These are phyloP conservation scores for Sporothrix luriei DNA, from an alignment of 2,329 filamentous ascomycete species.

Conservation along the genomic window DNA sequence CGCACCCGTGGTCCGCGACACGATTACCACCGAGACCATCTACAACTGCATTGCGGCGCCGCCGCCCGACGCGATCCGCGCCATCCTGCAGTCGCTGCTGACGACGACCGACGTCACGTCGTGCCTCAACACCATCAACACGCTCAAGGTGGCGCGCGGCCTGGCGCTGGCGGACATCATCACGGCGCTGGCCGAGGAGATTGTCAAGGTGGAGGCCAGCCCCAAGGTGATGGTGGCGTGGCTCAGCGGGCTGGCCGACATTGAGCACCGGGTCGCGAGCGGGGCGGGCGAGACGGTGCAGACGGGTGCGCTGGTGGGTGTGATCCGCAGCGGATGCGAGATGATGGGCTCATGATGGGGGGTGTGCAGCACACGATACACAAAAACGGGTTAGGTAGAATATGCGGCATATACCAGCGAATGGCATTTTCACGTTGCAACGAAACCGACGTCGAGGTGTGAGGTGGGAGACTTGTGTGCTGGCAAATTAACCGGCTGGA, in stretches of 20 bases:
- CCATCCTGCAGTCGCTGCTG: conserved; percentile 82
- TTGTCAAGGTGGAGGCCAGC: conserved; percentile 80
- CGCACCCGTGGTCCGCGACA: conserved; percentile 71
- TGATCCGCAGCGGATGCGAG: conserved; percentile 83
- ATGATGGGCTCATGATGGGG: conserved; percentile 49
- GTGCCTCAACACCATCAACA: conserved; percentile 84
- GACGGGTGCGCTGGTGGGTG: conserved; percentile 88
- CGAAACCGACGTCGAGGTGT: background rate
- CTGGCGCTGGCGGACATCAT: conserved; percentile 93
- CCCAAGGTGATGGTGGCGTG: conserved; percentile 86
- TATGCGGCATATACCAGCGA: conserved; percentile 20
- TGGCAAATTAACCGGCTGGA: background rate
- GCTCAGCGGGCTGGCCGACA: conserved; percentile 87
- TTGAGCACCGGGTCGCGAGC: conserved; percentile 87
- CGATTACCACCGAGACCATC: conserved; percentile 85
- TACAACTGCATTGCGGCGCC: conserved; percentile 97
- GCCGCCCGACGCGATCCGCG: conserved; percentile 81
- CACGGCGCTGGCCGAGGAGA: conserved; percentile 79
- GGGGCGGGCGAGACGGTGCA: conserved; percentile 87
- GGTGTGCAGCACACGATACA: background rate
- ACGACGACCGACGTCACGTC: conserved; percentile 84
- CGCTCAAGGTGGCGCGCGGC: conserved; percentile 81
- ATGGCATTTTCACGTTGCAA: conserved; percentile 7
- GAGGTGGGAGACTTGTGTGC: too few relatives aligned
- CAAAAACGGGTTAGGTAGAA: background rate